Evolutionary conservation across 306 rosid genomes (phyloP).

Genomic region (Pyrus bretschneideri): DNA sequence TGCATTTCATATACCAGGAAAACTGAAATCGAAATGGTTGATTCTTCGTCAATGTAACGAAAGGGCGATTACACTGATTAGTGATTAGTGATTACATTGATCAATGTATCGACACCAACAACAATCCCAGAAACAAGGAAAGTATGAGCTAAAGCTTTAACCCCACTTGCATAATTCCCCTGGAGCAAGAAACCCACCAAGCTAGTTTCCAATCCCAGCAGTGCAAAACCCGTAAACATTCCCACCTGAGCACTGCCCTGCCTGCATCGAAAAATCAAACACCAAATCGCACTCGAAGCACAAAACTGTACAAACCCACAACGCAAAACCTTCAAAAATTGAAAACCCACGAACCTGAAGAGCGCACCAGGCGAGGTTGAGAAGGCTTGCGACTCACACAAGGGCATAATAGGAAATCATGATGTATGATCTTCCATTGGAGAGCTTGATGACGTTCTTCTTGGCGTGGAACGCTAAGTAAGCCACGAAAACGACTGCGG

Average conservation of each 20-base stretch:
- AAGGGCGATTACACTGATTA: not conserved
- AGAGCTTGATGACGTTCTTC: conserved; percentile 48
- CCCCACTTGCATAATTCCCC: conserved; percentile 44
- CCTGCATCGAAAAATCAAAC: conserved; percentile 22
- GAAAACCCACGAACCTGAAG: conserved; percentile 43
- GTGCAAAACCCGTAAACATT: conserved; percentile 59
- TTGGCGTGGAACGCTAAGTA: conserved; percentile 43
- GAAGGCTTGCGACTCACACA: conserved; percentile 52
- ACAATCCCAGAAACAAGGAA: conserved; percentile 46
- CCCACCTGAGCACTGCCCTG: conserved; percentile 65
- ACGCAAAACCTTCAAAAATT: not conserved
- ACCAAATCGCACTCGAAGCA: not conserved
- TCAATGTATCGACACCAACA: conserved; percentile 53
- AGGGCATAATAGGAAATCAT: conserved; percentile 53
- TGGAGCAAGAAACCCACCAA: conserved; percentile 60
- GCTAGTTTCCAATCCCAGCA: conserved; percentile 67
- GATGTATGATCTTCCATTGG: conserved; percentile 35
- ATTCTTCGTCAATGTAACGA: not conserved
- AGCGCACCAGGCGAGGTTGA: conserved; percentile 58
- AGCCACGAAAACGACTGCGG: conserved; percentile 43
- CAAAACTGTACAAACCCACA: not conserved
- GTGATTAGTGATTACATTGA: conserved; percentile 39
- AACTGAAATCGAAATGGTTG: not conserved
- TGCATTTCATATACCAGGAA: not conserved
- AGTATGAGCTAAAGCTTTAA: conserved; percentile 46